These are phyloP conservation scores for Septoria petroselini DNA, from an alignment of 2,329 filamentous ascomycete species.

Conservation along the genomic window DNA sequence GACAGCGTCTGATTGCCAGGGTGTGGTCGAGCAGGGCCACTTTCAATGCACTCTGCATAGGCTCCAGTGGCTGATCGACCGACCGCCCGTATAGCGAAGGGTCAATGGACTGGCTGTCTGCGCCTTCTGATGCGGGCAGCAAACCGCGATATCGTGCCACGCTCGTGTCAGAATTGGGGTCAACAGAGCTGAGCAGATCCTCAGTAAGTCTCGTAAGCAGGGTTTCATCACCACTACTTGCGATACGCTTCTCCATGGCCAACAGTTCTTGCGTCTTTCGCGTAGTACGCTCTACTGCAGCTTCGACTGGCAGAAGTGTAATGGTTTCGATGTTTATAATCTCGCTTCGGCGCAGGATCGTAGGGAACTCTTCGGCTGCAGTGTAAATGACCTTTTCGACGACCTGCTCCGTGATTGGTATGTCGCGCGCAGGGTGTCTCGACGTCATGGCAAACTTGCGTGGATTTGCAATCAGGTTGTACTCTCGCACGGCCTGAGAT, in stretches of 20 bases:
- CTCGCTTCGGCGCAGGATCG: constrained; percentile 83
- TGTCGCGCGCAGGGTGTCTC: constrained; percentile 62
- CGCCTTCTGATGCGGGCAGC: constrained; percentile 52
- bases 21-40: constrained; percentile 87
- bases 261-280: constrained; percentile 86
- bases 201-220: constrained; percentile 68
- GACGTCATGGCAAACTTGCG: constrained; percentile 73
- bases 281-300: constrained; percentile 84
- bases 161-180: constrained; percentile 69
- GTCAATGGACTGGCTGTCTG: constrained; percentile 41
- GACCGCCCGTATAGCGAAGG: constrained; percentile 25
- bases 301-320: constrained; percentile 71
- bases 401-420: constrained; percentile 65
- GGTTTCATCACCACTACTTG: constrained; percentile 56
- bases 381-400: constrained; percentile 83
- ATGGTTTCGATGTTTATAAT: constrained; percentile 68
- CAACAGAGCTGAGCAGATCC: constrained; percentile 72
- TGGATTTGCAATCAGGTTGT: constrained; percentile 75
- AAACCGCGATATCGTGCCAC: constrained; percentile 75
- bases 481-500: constrained; percentile 78
- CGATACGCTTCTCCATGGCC: constrained; percentile 68
- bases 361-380: constrained; percentile 83
- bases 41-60: constrained; percentile 73
- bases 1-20: constrained; percentile 77
- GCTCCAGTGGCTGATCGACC: constrained; percentile 47